Conservation (phyloP, 768 basidiomycete species). For the Lactarius vividus region DNA sequence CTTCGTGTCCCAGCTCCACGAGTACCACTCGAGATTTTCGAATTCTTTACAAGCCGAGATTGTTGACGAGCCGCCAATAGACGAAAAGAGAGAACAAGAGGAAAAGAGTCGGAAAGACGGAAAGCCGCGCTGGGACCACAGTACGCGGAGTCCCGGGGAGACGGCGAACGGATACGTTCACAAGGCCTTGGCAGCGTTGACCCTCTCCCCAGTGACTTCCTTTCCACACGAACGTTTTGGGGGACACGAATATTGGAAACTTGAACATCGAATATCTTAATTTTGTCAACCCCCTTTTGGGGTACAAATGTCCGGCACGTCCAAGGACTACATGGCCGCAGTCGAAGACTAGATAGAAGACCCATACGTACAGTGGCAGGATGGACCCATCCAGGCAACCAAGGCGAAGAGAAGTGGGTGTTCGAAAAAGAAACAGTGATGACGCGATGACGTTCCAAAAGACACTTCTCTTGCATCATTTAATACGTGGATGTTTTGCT, state of each 20-base stretch:
- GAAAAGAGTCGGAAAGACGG: not conserved
- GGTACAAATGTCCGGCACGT: not conserved
- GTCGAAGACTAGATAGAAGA: not conserved
- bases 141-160: not conserved
- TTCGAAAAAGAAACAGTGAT: not conserved
- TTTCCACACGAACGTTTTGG: not conserved
- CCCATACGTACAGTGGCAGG: not conserved
- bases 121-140: not conserved
- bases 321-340: not conserved
- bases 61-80: not conserved
- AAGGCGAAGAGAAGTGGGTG: not conserved
- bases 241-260: constrained; percentile 6
- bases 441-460: not conserved
- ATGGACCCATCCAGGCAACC: not conserved
- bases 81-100: not conserved
- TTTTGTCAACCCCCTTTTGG: not conserved
- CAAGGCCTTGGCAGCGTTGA: not conserved
- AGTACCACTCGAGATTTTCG: constrained; percentile 22
- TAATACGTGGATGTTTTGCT: not conserved
- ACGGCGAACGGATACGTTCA: not conserved
- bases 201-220: not conserved
- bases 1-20: constrained; percentile 35
- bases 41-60: constrained; percentile 7
- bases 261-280: constrained; percentile 7
- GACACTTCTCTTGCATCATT: not conserved